These are phyloP conservation scores for Cyclotella baltica DNA, from an alignment of 108 stramenopile species.

Conservation along the genomic window DNA sequence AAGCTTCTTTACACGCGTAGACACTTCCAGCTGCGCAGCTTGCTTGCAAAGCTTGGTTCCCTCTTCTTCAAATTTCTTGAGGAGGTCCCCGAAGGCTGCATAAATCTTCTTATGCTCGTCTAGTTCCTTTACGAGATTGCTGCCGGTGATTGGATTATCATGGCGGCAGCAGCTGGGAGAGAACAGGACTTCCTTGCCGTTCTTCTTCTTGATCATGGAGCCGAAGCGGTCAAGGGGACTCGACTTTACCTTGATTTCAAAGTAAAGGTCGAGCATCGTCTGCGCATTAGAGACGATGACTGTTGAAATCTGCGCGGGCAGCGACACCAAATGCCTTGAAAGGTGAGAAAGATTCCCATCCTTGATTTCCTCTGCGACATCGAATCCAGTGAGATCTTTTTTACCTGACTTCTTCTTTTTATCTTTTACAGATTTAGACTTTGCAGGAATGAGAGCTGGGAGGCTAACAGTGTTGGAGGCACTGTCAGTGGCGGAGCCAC, in stretches of 20 bases:
- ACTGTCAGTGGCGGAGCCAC: too few relatives aligned
- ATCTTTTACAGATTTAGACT: too few relatives aligned
- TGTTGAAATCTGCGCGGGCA: neutral
- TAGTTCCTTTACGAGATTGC: conserved; percentile 3
- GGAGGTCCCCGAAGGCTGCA: neutral
- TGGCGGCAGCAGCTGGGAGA: conserved; percentile 3
- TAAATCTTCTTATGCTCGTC: conserved; percentile 7
- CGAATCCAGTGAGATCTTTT: neutral
- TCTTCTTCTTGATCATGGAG: neutral
- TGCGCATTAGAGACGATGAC: conserved; percentile 14
- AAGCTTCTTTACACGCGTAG: too few relatives aligned
- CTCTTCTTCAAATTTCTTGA: neutral
- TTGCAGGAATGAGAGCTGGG: too few relatives aligned
- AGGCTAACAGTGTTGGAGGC: too few relatives aligned
- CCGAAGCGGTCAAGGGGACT: neutral
- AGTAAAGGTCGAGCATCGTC: conserved; percentile 33
- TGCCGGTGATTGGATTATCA: neutral
- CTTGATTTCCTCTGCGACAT: neutral
- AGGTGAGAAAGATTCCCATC: conserved; percentile 4
- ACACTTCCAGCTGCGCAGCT: too few relatives aligned
- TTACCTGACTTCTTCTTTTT: conserved; percentile 1
- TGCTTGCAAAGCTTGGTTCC: neutral
- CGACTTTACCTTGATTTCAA: neutral
- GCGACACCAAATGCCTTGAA: neutral
- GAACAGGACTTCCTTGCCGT: neutral